Evolutionary conservation across 805 yeast genomes (phyloP), one percentile per base, ranked within the genome.

Genomic region (Tetrapisispora iriomotensis): DNA sequence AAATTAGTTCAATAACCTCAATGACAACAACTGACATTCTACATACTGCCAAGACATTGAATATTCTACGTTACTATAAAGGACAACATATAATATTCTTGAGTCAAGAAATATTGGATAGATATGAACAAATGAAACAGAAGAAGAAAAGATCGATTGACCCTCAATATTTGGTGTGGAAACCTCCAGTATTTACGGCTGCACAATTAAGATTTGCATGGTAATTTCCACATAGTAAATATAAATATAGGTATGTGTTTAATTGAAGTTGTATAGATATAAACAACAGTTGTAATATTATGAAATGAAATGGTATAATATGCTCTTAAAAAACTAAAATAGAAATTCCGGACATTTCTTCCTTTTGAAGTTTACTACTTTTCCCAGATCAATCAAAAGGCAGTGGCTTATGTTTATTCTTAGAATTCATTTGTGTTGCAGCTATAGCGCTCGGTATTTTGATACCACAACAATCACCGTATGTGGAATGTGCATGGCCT

Each of bases 391-490:
- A 82, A 58, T 82, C 92, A 65, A 81, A 82, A 1, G 90, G 90
- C 18, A 82, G 62, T 12, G 71, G 74, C 44, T 56, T 67, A 13
- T 41, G 42, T 32, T 56, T 54, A 18, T 45, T 41, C 24, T 56
- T 62, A 9, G 6, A 15, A 38, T 67, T 64, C 61, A 75, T 64
- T 45, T 76, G 79, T 13, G 79, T 72, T 0, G 96, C 98, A 0
- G 96, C 97, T 41, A 87, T 75, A 0, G 96, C 96, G 62, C 96
- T 86, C 0, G 98, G 98, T 2, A 92, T 74, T 54, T 85, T 84
- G 37, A 92, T 92, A 7, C 98, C 98, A 65, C 98, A 92, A 54
- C 98, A 92, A 58, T 92, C 97, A 8, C 95, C 97, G 95, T 95
- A 92, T 2, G 84, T 77, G 30, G 67, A 69, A 34, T 65, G 67